These are phyloP conservation scores for Arabidopsis lyrata DNA, from an alignment of 441 rosid genomes.

Conservation along the genomic window DNA sequence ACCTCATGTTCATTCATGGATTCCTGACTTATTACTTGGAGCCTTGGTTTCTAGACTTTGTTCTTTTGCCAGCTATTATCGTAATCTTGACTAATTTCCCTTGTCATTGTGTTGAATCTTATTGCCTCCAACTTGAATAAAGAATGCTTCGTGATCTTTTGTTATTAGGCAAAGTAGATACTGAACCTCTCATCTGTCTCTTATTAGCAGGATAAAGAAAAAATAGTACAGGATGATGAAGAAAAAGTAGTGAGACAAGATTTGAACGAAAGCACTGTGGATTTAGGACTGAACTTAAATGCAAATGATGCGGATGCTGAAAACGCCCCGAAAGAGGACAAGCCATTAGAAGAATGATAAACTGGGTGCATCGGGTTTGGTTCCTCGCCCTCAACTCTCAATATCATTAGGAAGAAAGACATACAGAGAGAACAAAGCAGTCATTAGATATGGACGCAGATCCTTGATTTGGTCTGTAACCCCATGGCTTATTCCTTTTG, in stretches of 20 bases:
- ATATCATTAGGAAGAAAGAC: constrained; percentile 28
- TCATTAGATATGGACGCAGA: constrained; percentile 23
- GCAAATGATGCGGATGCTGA: constrained; percentile 55
- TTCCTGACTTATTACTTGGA: background rate
- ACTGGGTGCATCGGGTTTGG: constrained; percentile 3
- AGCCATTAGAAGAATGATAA: constrained; percentile 48
- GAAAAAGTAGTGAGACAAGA: constrained; percentile 76
- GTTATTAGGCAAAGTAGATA: background rate
- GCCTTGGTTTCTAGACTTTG: constrained; percentile 12
- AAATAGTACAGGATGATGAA: background rate
- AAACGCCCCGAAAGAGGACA: constrained; percentile 40
- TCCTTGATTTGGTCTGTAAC: constrained; percentile 9
- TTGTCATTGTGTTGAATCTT: background rate
- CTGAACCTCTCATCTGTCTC: constrained; percentile 33
- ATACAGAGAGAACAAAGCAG: constrained; percentile 18
- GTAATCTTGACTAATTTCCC: background rate
- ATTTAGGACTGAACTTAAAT: constrained; percentile 72
- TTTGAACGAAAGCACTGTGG: constrained; percentile 84
- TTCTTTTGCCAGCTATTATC: background rate
- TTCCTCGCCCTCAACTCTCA: background rate
- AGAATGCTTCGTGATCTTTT: background rate
- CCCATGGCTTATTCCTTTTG: constrained; percentile 28
- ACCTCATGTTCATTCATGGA: constrained; percentile 9
- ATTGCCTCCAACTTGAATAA: background rate
- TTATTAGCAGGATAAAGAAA: constrained; percentile 57